These are phyloP conservation scores for Closterium sp. DNA, from an alignment of 139 green algal species.

Conservation along the genomic window DNA sequence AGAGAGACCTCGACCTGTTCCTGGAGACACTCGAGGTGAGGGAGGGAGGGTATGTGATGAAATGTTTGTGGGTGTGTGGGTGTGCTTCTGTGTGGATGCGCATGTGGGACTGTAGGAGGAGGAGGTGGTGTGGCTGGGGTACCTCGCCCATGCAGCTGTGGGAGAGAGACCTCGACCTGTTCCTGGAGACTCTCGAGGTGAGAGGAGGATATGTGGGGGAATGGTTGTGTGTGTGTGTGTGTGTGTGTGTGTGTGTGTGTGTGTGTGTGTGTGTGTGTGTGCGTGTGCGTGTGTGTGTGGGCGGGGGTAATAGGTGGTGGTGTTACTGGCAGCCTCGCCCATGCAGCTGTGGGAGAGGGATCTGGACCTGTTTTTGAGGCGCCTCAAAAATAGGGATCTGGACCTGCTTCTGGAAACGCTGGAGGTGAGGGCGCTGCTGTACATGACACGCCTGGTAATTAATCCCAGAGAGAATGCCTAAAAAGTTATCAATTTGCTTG, in stretches of 20 bases:
- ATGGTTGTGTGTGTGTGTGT: too few species aligned
- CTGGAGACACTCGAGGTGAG: slow-evolving; percentile 3
- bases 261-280: too few species aligned
- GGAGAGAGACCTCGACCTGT: neutral
- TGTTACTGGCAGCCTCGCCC: neutral
- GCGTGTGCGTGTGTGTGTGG: too few species aligned
- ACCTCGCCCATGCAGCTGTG: neutral
- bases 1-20: neutral
- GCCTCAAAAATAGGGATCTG: neutral
- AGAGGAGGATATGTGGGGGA: neutral
- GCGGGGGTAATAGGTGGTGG: neutral
- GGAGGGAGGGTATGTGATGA: neutral
- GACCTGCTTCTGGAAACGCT: neutral
- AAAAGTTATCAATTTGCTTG: too few species aligned
- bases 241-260: too few species aligned
- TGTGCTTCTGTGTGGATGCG: neutral
- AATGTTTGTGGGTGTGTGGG: too few species aligned
- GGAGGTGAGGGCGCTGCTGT: neutral
- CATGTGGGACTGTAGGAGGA: neutral
- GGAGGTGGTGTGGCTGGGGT: neutral
- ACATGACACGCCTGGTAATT: too few species aligned
- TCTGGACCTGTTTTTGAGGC: neutral
- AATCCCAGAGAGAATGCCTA: too few species aligned
- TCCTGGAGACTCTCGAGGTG: slow-evolving; percentile 6
- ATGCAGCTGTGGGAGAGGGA: neutral